Evolutionary conservation across 129 eudicot species (phyloP).

Genomic region (Artemisia annua): DNA sequence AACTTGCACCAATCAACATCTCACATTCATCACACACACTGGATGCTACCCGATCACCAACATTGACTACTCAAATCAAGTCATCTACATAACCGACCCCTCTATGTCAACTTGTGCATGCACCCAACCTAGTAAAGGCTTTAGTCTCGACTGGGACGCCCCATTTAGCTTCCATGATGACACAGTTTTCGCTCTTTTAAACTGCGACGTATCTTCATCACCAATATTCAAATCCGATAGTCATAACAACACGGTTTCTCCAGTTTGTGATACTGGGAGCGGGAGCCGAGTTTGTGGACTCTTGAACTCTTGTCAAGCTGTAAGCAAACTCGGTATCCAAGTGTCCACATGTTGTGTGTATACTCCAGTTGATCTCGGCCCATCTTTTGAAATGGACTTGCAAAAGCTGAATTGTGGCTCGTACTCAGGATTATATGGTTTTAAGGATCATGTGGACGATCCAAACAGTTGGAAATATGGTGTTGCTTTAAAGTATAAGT

Average conservation of each 20-base stretch:
- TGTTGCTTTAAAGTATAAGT: slow-evolving; percentile 73
- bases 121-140: slow-evolving; percentile 83
- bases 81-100: slow-evolving; percentile 72
- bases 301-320: slow-evolving; percentile 70
- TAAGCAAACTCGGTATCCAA: slow-evolving; percentile 55
- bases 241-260: slow-evolving; percentile 38
- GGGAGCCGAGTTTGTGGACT: slow-evolving; percentile 58
- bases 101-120: slow-evolving; percentile 89
- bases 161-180: slow-evolving; percentile 71
- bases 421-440: slow-evolving; percentile 71
- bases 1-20: slow-evolving; percentile 61
- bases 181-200: slow-evolving; percentile 73
- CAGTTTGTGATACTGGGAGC: slow-evolving; percentile 66
- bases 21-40: slow-evolving; percentile 73
- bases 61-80: slow-evolving; percentile 64
- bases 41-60: slow-evolving; percentile 79
- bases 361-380: slow-evolving; percentile 90
- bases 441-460: slow-evolving; percentile 46
- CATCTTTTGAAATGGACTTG: slow-evolving; percentile 80
- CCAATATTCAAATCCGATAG: slow-evolving; percentile 52
- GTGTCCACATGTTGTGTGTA: slow-evolving; percentile 84
- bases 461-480: slow-evolving; percentile 82
- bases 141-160: slow-evolving; percentile 86
- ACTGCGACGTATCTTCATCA: slow-evolving; percentile 57
- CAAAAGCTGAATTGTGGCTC: slow-evolving; percentile 62